Evolutionary conservation across 225 moss, liverwort and hornwort genomes (phyloP).

Genomic region (Bryum argenteum): DNA sequence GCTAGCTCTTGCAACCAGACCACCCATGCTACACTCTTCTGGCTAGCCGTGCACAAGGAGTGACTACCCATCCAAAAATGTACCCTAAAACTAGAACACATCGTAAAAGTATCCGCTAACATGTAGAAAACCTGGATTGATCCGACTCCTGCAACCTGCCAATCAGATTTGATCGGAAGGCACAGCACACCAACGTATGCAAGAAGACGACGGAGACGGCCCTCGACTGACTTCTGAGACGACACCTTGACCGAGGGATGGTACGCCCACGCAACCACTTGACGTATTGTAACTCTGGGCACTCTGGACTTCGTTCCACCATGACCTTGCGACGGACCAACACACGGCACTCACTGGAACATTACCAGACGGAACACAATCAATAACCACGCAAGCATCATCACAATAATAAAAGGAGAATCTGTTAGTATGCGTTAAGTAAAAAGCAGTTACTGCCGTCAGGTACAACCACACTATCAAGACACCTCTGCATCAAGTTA

Average conservation of each 20-base stretch:
- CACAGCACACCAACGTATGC: constrained; percentile 72
- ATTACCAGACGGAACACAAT: constrained; percentile 99
- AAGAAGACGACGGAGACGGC: constrained; percentile 78
- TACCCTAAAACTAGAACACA: constrained; percentile 60
- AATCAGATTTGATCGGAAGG: constrained; percentile 76
- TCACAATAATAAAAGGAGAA: constrained; percentile 36
- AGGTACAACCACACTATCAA: constrained; percentile 37
- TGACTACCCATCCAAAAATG: constrained; percentile 53
- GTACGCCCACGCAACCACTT: constrained; percentile 81
- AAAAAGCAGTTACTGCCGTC: constrained; percentile 35
- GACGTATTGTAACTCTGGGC: constrained; percentile 75
- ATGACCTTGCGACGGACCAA: constrained; percentile 99
- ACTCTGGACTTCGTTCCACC: constrained; percentile 99
- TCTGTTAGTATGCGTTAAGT: constrained; percentile 39
- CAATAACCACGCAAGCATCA: constrained; percentile 67
- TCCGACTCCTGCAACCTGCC: constrained; percentile 71
- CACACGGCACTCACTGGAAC: constrained; percentile 99
- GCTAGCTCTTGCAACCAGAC: constrained; percentile 54
- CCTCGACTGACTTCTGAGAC: constrained; percentile 79
- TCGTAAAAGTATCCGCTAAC: constrained; percentile 56
- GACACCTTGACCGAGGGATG: constrained; percentile 78
- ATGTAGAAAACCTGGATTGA: constrained; percentile 59
- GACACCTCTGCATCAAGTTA: constrained; percentile 41
- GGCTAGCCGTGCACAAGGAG: constrained; percentile 54
- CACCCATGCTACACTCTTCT: constrained; percentile 62